Base-by-base conservation (phyloP, 75 land plant species). In the Picea sitchensis region DNA sequence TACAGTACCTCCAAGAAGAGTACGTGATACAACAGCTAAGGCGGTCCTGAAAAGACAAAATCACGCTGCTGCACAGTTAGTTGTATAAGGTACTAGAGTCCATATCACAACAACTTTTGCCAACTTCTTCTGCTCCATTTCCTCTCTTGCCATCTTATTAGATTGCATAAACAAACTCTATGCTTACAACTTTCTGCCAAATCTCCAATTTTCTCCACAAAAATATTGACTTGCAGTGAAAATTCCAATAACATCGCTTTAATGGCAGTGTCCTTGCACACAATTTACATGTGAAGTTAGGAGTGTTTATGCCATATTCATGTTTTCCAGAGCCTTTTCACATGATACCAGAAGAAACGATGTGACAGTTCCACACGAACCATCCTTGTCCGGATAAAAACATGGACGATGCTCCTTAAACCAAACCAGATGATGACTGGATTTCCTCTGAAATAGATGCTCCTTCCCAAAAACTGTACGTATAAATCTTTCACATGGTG, bases 291-390 rank as follows among this genome's bases (percentile, higher is more conserved):
- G 74, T 78, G 58, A 85, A 78, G 54, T 82, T 65, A 68, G 85
- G 83, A 80, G 82, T 76, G 12, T 78, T 82, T 30, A 69, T 20
- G 14, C 84, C 88, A 83, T 76, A 38, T 2, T 77, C 83, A 81
- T 65, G 38, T 51, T 77, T 71, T 2, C 80, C 80, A 85, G 81
- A 71, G 59, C 57, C 80, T 84, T 80, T 81, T 88, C 9, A 89
- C 65, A 73, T 90, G 88, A 59, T 61, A 76, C 99, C 99, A 95
- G n/a, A 98, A 80, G 84, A 93, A 93, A 7, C 41, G 78, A 81
- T 98, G 99, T 59, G 96, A 85, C 80, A 98, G 87, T 87, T 92
- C 91, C 26, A 87, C 90, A 41, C 99, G 89, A 64, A 95, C 85
- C 94, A 98, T 95, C 85, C 93, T 98, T 51, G 98, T 87, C 58